Evolutionary conservation across 2,329 filamentous ascomycete genomes (phyloP), one percentile per base, ranked within the genome.

Genomic region (Penicillium sp.): DNA sequence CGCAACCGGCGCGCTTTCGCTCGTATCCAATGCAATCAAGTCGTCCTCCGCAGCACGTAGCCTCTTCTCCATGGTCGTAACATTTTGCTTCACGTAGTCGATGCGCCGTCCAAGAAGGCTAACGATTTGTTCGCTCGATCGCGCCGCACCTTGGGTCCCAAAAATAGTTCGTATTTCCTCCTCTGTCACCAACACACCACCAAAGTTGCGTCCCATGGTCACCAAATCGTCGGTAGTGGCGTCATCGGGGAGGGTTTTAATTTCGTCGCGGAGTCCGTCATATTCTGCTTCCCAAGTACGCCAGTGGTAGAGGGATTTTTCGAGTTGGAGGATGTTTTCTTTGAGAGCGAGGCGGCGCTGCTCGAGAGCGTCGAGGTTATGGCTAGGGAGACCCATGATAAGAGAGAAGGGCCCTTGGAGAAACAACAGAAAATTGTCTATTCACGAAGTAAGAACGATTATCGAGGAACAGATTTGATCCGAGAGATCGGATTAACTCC

Each of bases 211-310:
- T 11, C 73, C 74, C 13, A 67, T 65, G 29, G 76, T 76, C 8
- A 82, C 77, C 27, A 92, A 82, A 27, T 86, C 82, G 19, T 83
- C 75, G 6, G 78, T 76, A 29, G 77, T 75, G 54, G 83, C 74
- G 50, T 79, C 76, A 43, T 79, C 72, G 35, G 81, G 72, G 26
- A 88, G 71, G 4, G 78, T 79, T 52, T 85, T 76, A 29, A 98
- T 84, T 68, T 96, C 91, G 71, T 96, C 91, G 71, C 90, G 92
- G 60, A 98, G 82, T 24, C 88, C 86, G 71, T 96, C 91, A 74
- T 98, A 98, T 73, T 98, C 93, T 48, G 90, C 86, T 72, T 96
- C 93, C 85, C 90, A 96, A 54, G 87, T 88, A 62, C 90, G 89
- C 93, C 93, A 99, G 77, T 96, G 89, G 60, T 87, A 86, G 52